These are phyloP conservation scores for Margaritispora aquatica DNA, from an alignment of 495 filamentous ascomycete species.

Conservation along the genomic window DNA sequence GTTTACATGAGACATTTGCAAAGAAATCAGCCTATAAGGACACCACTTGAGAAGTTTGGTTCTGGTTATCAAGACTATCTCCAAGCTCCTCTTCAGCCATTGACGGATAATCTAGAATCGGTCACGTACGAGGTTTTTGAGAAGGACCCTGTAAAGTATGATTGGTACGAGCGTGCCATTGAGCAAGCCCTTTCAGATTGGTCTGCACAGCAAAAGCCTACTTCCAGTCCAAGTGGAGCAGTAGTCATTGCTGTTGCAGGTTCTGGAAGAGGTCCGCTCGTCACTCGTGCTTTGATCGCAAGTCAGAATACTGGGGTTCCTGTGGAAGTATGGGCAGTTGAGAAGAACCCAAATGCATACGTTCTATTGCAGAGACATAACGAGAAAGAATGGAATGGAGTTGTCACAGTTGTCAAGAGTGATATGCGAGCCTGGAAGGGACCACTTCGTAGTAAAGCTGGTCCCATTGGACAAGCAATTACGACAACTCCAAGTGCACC, in stretches of 20 bases:
- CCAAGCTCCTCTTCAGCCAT: conserved; percentile 87
- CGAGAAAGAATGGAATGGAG: conserved; percentile 62
- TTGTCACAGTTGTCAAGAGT: conserved; percentile 81
- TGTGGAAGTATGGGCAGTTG: conserved; percentile 84
- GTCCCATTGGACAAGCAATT: conserved; percentile 17
- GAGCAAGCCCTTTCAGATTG: conserved; percentile 77
- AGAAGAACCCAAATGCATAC: conserved; percentile 98
- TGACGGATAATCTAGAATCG: conserved; percentile 93
- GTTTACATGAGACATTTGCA: conserved; percentile 81
- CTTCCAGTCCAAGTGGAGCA: conserved; percentile 59
- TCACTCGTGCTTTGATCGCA: conserved; percentile 76
- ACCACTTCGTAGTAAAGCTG: conserved; percentile 32
- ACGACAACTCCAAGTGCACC: not conserved
- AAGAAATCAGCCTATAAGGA: conserved; percentile 61
- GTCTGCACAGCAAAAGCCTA: conserved; percentile 60
- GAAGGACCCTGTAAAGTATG: conserved; percentile 96
- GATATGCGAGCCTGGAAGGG: conserved; percentile 98
- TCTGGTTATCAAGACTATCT: conserved; percentile 88
- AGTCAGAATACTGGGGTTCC: conserved; percentile 66
- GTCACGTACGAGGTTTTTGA: conserved; percentile 99
- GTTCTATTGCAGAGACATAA: conserved; percentile 88
- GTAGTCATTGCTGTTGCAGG: conserved; percentile 89
- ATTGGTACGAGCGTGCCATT: conserved; percentile 87
- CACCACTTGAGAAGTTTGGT: conserved; percentile 60
- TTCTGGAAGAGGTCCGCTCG: conserved; percentile 84